Percentiles rank a stretch among this genome's conserved stretches.
Conservation (phyloP, 2,329 filamentous ascomycete species). For the Trichoderma cornu-damae region DNA sequence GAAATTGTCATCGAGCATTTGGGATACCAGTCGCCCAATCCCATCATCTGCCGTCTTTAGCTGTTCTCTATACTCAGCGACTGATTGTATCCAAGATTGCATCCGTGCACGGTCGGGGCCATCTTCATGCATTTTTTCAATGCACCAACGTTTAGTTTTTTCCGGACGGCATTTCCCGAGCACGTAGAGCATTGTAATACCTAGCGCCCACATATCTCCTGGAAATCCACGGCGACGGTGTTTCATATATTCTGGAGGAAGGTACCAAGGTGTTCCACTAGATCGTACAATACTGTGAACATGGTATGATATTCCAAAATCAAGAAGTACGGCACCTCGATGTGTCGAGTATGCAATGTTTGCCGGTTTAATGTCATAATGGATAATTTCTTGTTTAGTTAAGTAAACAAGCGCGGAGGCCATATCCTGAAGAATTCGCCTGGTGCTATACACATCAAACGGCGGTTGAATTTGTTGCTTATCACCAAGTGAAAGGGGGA, state of each 20-base stretch:
- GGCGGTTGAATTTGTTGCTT: neutral
- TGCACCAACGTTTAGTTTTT: too few relatives aligned
- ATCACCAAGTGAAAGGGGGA: neutral
- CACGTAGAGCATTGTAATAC: conserved; percentile 1
- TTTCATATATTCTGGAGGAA: neutral
- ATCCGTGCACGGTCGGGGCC: neutral
- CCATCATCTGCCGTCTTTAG: neutral
- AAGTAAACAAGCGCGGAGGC: neutral
- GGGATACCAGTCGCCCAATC: neutral
- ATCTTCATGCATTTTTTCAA: too few relatives aligned
- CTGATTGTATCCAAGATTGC: neutral
- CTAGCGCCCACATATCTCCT: neutral
- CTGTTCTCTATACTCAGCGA: neutral
- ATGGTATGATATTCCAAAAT: neutral
- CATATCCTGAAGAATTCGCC: neutral
- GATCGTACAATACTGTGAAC: neutral
- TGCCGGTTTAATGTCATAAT: neutral
- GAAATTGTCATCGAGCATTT: neutral
- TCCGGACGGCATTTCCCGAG: neutral
- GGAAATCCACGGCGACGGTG: neutral
- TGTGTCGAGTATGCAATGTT: neutral
- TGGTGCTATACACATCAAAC: neutral
- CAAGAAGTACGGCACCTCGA: conserved; percentile 16
- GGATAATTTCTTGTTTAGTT: neutral
- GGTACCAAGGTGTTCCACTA: neutral